Conservation (phyloP, 495 filamentous ascomycete genomes). For the Talaromyces trachyspermus region DNA sequence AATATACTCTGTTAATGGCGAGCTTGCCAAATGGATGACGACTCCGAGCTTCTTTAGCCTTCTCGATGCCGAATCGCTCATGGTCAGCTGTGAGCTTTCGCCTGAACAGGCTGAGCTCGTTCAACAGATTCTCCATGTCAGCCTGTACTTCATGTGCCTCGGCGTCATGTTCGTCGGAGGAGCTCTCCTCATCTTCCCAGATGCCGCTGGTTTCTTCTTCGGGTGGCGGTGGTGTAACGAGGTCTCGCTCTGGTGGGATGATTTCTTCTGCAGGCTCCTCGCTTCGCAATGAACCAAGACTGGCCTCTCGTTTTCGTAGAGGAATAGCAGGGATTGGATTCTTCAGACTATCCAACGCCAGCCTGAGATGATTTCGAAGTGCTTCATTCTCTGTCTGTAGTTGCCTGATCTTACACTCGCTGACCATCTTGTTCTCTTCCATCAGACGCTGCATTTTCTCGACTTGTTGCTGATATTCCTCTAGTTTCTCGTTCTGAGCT, state of each 20-base stretch:
- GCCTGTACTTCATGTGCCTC: constrained; percentile 56
- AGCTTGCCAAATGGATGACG: constrained; percentile 32
- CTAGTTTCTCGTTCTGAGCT: constrained; percentile 63
- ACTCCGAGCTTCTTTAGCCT: constrained; percentile 16
- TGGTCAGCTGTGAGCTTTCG: constrained; percentile 76
- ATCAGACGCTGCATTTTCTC: constrained; percentile 82
- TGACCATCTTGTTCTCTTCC: constrained; percentile 82
- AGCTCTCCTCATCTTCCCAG: constrained; percentile 35
- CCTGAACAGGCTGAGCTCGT: constrained; percentile 73
- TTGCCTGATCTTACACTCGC: constrained; percentile 83
- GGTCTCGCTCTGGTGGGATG: constrained; percentile 32
- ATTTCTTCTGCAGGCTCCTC: constrained; percentile 35
- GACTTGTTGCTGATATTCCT: constrained; percentile 86
- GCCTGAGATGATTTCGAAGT: constrained; percentile 71
- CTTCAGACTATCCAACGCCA: constrained; percentile 78
- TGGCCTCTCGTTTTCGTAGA: constrained; percentile 28
- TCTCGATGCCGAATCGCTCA: constrained; percentile 41
- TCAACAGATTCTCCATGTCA: constrained; percentile 61
- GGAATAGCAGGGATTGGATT: constrained; percentile 65
- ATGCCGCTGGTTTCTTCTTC: constrained; percentile 26
- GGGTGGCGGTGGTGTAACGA: constrained; percentile 21
- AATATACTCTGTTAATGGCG: constrained; percentile 18
- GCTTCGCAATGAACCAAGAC: constrained; percentile 22
- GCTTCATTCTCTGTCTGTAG: constrained; percentile 86
- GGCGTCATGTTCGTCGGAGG: constrained; percentile 20